Evolutionary conservation across 345 rosid genomes (phyloP), one percentile per base, ranked within the genome.

Genomic region (Populus pruinosa): DNA sequence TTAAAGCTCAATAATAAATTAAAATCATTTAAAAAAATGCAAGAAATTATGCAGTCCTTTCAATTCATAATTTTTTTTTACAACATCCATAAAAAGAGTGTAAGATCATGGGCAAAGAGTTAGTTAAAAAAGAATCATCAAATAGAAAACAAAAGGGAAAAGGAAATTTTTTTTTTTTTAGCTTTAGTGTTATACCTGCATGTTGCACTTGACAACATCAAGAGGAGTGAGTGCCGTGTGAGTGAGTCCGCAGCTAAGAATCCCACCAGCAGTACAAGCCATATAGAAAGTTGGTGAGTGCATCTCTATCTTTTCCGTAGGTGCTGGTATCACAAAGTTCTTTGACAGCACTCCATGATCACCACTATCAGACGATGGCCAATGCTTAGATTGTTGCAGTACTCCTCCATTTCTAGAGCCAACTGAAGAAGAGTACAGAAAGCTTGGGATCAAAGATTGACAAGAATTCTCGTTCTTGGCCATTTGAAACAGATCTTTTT

Each of bases 121-220:
- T 56, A 65, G 39, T 0, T 31, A 29, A 23, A 5, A 8, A 56
- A 13, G 50, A 44, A 44, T 41, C 9, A 74, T 41, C 31, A 16
- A 68, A 62, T 14, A 14, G 25, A 6, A 68, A 67, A 1, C 5
- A 49, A 14, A 8, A 9, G 20, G 5, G 12, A 72, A 16, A 16
- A n/a, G n/a, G n/a, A n/a, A n/a, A n/a, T n/a, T n/a, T n/a, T n/a
- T n/a, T n/a, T n/a, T n/a, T n/a, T n/a, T n/a, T n/a, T n/a, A n/a
- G n/a, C 17, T 44, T 56, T 1, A 3, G 10, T n/a, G 8, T 21
- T 23, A n/a, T 3, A 94, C 99, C 99, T 96, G 99, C 99, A 96
- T 96, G 77, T 96, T 96, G 82, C 99, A 96, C 86, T 96, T 96
- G 87, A 96, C 88, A 66, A 96, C 90, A 87, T 96, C 99, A 38